These are phyloP conservation scores for Neonectria coccinea DNA, from an alignment of 2,329 filamentous ascomycete genomes.

Conservation along the genomic window DNA sequence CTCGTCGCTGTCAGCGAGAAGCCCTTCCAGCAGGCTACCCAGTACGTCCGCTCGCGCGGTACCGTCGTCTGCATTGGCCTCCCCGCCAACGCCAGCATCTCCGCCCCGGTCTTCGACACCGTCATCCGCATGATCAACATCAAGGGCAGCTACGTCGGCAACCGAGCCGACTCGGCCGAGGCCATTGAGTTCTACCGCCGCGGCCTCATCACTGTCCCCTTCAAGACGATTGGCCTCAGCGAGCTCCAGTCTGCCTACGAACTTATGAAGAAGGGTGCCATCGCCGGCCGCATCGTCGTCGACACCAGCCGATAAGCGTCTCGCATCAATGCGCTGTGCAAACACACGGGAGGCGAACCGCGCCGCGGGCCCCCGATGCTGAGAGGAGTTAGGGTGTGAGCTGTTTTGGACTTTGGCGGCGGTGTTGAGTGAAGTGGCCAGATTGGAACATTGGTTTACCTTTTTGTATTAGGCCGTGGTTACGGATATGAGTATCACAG, in stretches of 20 bases:
- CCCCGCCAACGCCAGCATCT: constrained; percentile 81
- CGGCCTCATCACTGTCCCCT: constrained; percentile 87
- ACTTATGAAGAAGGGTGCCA: constrained; percentile 75
- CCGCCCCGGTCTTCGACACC: constrained; percentile 88
- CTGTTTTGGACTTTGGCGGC: constrained; percentile 42
- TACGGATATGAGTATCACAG: constrained; percentile 42
- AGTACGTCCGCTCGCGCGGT: constrained; percentile 86
- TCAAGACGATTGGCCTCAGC: constrained; percentile 84
- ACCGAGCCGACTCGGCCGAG: constrained; percentile 87
- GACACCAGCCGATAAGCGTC: constrained; percentile 74
- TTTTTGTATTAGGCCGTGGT: constrained; percentile 36
- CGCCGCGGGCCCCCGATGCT: constrained; percentile 36
- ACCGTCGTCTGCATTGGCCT: constrained; percentile 90
- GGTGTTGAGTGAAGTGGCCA: constrained; percentile 42
- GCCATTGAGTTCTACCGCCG: constrained; percentile 89
- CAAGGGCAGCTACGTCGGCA: constrained; percentile 93
- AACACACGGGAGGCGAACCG: constrained; percentile 35
- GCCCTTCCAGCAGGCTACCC: constrained; percentile 94
- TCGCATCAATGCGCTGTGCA: constrained; percentile 14
- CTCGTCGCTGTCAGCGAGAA: constrained; percentile 88
- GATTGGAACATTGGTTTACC: constrained; percentile 38
- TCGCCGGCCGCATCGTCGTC: constrained; percentile 83
- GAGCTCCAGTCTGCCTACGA: constrained; percentile 86
- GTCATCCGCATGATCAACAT: constrained; percentile 92
- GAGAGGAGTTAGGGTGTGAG: constrained; percentile 46